Percentiles rank a stretch among this genome's conserved stretches.
Evolutionary conservation across 768 basidiomycete genomes (phyloP).

Genomic region (Amanita phalloides): DNA sequence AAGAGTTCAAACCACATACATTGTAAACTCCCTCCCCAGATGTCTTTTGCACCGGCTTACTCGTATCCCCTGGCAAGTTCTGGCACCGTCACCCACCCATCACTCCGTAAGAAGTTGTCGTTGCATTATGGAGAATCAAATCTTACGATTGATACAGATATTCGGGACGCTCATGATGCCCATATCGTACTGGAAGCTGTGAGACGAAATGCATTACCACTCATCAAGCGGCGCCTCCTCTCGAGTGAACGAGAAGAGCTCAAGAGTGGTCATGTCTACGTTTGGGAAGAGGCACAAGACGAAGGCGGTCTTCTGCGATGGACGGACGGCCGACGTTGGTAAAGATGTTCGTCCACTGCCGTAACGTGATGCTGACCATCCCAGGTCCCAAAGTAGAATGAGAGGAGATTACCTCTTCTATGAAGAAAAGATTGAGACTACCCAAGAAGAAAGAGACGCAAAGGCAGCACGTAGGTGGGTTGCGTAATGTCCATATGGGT

Average conservation of each 20-base stretch:
- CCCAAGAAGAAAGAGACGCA: slow-evolving; percentile 67
- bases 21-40: slow-evolving; percentile 10
- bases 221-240: slow-evolving; percentile 62
- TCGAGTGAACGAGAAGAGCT: slow-evolving; percentile 61
- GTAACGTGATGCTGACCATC: neutral
- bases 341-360: slow-evolving; percentile 7
- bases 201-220: slow-evolving; percentile 54
- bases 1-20: slow-evolving; percentile 8
- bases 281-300: slow-evolving; percentile 81
- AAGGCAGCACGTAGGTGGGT: slow-evolving; percentile 69
- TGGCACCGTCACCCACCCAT: slow-evolving; percentile 34
- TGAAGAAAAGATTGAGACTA: slow-evolving; percentile 75
- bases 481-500: slow-evolving; percentile 9
- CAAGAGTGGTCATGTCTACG: slow-evolving; percentile 66
- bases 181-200: slow-evolving; percentile 72
- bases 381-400: slow-evolving; percentile 80
- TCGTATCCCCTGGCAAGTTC: slow-evolving; percentile 13
- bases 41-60: slow-evolving; percentile 13
- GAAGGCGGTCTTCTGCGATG: slow-evolving; percentile 60
- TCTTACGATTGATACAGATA: slow-evolving; percentile 31
- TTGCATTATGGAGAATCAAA: neutral
- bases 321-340: slow-evolving; percentile 81
- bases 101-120: slow-evolving; percentile 29
- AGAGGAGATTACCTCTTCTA: slow-evolving; percentile 76
- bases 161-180: slow-evolving; percentile 73